phyloP scores from a whole-genome alignment of 2,329 filamentous ascomycete genomes.

The Sclerotiophoma versabilis region DNA sequence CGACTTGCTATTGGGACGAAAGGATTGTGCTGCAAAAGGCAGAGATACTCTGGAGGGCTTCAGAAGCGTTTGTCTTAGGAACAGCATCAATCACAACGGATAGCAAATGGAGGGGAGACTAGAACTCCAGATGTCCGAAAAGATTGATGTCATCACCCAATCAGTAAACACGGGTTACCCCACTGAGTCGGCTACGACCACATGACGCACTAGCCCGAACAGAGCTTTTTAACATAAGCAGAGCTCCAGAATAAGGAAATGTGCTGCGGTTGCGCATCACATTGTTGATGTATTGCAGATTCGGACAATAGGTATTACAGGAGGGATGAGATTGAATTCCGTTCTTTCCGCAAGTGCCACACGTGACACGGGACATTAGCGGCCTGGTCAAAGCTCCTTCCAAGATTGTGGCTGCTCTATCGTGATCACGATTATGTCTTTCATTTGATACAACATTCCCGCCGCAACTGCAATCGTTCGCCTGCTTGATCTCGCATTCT shows the following conservation, averaged over 20 bases:
- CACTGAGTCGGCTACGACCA: slow-evolving; percentile 24
- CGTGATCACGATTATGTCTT: slow-evolving; percentile 1
- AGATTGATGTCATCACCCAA: slow-evolving; percentile 27
- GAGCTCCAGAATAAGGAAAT: neutral
- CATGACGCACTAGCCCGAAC: slow-evolving; percentile 17
- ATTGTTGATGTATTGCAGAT: neutral
- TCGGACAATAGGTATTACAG: no score
- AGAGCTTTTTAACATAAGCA: neutral
- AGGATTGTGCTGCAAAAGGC: slow-evolving; percentile 13
- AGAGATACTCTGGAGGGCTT: slow-evolving; percentile 12
- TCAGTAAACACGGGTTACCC: slow-evolving; percentile 24
- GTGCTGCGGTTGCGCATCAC: neutral
- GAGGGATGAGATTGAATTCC: neutral
- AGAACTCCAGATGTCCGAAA: slow-evolving; percentile 45
- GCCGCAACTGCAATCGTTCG: neutral
- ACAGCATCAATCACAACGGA: slow-evolving; percentile 33
- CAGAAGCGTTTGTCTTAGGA: slow-evolving; percentile 24
- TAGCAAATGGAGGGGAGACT: slow-evolving; percentile 11
- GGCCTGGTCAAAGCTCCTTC: slow-evolving; percentile 11
- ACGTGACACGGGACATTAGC: slow-evolving; percentile 17
- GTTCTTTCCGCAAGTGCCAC: neutral
- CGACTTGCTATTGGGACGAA: slow-evolving; percentile 18
- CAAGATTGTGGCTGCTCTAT: slow-evolving; percentile 17
- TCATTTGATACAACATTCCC: neutral
- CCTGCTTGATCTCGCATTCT: neutral